Evolutionary conservation across 176 grass and related monocot genomes (phyloP), one percentile per base, ranked within the genome.

Genomic region (Urochloa ruziziensis): DNA sequence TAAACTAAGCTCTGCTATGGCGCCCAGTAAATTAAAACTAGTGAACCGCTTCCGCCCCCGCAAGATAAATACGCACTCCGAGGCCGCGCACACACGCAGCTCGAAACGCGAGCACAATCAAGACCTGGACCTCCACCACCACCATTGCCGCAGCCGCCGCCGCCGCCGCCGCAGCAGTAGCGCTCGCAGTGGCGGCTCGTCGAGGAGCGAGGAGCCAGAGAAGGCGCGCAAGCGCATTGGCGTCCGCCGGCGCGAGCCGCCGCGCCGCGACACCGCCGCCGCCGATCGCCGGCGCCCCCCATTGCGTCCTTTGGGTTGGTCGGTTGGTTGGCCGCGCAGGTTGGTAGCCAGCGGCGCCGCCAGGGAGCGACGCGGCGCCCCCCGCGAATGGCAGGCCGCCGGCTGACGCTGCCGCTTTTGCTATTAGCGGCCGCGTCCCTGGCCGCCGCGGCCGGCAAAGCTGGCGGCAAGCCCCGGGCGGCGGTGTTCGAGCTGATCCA

Each of bases 1-100:
- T 24, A 27, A 24, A 9, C 34, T 65, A 47, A 72, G 7, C 21
- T 56, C 7, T n/a, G 27, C 48, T 24, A 21, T n/a, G n/a, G 53
- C 12, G 2, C 42, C 75, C 42, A 10, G 78, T 67, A 73, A 49
- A 51, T 73, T n/a, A n/a, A 73, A 62, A 12, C 51, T 16, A 44
- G 39, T 4, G 52, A 81, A 66, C 78, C 75, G 78, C 70, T 42
- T 62, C 29, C 48, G 42, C 60, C 37, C 6, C 28, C 23, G 30
- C 77, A 63, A 79, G 84, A 87, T 87, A 90, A 90, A 90, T 90
- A 54, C 84, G 89, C 84, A 75, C 75, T 74, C 60, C 80, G 53
- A 80, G 77, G 84, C 89, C 34, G 74, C 64, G 81, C 56, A 53
- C 63, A 69, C 80, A 86, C 88, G 48, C 73, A 23, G 59, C 74